Conservation (phyloP, 495 filamentous ascomycete genomes). For the Pyronema omphalodes region DNA sequence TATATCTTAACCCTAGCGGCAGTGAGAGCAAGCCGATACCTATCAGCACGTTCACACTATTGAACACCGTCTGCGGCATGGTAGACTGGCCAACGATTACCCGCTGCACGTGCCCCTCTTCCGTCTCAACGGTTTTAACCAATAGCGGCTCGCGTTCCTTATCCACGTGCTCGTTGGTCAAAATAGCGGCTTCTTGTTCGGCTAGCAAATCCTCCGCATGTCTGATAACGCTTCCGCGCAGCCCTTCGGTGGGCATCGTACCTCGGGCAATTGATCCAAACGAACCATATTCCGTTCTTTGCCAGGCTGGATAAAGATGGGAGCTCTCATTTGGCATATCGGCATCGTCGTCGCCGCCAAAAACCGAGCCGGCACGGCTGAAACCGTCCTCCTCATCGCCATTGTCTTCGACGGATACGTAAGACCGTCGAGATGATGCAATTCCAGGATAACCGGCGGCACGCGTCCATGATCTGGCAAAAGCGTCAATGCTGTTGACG, state of each 20-base stretch:
- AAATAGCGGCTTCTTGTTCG: slow-evolving; percentile 37
- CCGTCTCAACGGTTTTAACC: slow-evolving; percentile 65
- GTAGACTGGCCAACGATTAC: slow-evolving; percentile 83
- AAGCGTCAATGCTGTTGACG: slow-evolving; percentile 85
- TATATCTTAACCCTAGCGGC: slow-evolving; percentile 74
- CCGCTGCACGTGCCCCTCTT: slow-evolving; percentile 68
- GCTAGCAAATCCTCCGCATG: slow-evolving; percentile 40
- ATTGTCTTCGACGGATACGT: slow-evolving; percentile 38
- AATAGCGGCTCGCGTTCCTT: slow-evolving; percentile 61
- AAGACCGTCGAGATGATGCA: slow-evolving; percentile 52
- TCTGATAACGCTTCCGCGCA: slow-evolving; percentile 48
- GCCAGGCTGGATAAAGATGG: slow-evolving; percentile 5
- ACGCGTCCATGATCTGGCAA: slow-evolving; percentile 83
- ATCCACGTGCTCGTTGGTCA: slow-evolving; percentile 35
- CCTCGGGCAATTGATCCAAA: slow-evolving; percentile 10
- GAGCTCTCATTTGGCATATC: slow-evolving; percentile 27
- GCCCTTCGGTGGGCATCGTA: slow-evolving; percentile 25
- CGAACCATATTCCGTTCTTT: slow-evolving; percentile 7
- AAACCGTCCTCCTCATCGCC: slow-evolving; percentile 24
- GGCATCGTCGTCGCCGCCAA: slow-evolving; percentile 20
- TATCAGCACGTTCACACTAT: slow-evolving; percentile 87
- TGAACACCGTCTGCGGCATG: slow-evolving; percentile 87
- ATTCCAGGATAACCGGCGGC: slow-evolving; percentile 80
- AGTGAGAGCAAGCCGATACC: slow-evolving; percentile 79
- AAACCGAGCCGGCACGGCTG: not conserved